Conservation (phyloP, 106 monocot species). For the Cymbidium sinense region DNA sequence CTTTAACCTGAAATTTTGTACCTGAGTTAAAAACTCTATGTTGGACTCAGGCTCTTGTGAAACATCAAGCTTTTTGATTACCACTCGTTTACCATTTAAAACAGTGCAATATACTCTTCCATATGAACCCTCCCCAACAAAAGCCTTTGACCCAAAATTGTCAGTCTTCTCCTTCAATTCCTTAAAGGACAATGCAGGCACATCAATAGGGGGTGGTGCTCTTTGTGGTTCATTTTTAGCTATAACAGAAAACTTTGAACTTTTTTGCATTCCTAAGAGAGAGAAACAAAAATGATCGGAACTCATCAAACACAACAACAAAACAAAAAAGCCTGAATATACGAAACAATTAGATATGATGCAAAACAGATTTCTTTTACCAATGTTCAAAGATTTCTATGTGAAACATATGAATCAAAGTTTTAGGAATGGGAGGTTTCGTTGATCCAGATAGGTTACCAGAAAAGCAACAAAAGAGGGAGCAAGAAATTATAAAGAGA, state of each 20-base stretch:
- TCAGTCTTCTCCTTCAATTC: slow-evolving; percentile 34
- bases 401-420: too few relatives aligned
- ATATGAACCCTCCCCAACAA: slow-evolving; percentile 49
- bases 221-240: slow-evolving; percentile 23
- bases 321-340: neutral
- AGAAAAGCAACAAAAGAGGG: too few relatives aligned
- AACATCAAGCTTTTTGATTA: slow-evolving; percentile 46
- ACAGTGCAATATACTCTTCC: slow-evolving; percentile 41
- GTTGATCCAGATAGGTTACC: too few relatives aligned
- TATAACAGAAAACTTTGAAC: slow-evolving; percentile 19
- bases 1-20: slow-evolving; percentile 11
- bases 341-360: too few relatives aligned
- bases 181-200: slow-evolving; percentile 28
- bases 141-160: slow-evolving; percentile 39
- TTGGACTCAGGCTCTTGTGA: slow-evolving; percentile 45
- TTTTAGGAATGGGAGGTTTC: too few relatives aligned
- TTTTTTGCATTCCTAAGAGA: slow-evolving; percentile 15
- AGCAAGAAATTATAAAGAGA: too few relatives aligned
- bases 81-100: slow-evolving; percentile 23
- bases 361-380: too few relatives aligned
- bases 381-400: too few relatives aligned
- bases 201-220: slow-evolving; percentile 22
- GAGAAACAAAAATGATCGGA: too few relatives aligned
- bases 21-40: slow-evolving; percentile 52
- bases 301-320: too few relatives aligned